phyloP scores from a whole-genome alignment of 306 rosid species.

The Clitoria ternatea region DNA sequence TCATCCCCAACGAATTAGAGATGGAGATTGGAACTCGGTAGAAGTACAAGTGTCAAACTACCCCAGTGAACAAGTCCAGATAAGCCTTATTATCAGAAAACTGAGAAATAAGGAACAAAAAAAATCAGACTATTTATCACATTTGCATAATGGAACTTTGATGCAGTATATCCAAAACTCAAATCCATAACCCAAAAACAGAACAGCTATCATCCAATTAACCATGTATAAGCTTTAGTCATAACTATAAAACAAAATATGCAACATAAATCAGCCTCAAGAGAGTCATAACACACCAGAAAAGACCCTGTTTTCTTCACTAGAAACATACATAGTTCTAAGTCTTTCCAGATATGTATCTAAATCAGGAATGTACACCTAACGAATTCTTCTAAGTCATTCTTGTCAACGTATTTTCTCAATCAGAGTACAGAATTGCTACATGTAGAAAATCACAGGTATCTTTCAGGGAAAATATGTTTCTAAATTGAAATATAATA shows the following conservation, averaged over 20 bases:
- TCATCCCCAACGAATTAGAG: constrained; percentile 85
- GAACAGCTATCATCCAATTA: neutral
- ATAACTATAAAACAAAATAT: neutral
- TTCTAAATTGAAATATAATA: neutral
- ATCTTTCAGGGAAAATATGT: neutral
- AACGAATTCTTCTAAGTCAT: neutral
- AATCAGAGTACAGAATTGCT: neutral
- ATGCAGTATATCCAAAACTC: neutral
- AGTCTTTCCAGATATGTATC: neutral
- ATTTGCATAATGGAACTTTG: neutral
- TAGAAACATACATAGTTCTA: neutral
- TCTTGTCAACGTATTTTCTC: neutral
- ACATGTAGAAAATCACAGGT: neutral
- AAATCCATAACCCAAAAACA: neutral
- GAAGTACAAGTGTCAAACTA: constrained; percentile 60
- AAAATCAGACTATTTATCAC: neutral
- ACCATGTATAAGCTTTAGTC: neutral
- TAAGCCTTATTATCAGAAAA: constrained; percentile 12
- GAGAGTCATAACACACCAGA: neutral
- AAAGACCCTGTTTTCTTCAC: neutral
- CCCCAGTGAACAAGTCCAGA: constrained; percentile 61
- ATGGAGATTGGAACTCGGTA: constrained; percentile 86
- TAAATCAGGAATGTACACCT: neutral
- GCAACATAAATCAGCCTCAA: neutral
- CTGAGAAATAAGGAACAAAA: constrained; percentile 10